Evolutionary conservation across 192 early-diverging fungal genomes (phyloP).

Genomic region (Entomortierella chlamydospora): DNA sequence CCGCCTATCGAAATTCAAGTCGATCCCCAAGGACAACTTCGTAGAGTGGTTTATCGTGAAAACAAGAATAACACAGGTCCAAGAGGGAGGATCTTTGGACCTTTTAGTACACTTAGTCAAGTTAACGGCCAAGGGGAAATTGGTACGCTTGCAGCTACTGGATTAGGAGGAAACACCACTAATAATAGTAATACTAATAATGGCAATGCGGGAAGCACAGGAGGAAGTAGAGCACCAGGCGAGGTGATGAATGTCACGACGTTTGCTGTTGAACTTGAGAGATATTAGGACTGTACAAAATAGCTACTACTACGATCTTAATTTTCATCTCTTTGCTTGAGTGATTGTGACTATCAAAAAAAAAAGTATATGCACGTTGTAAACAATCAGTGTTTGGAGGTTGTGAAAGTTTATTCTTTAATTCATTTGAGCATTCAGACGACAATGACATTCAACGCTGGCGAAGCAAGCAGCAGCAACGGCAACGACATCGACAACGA

Average conservation of each 20-base stretch:
- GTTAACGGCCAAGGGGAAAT: constrained; percentile 30
- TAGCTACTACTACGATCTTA: too few species aligned
- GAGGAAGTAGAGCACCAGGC: constrained; percentile 16
- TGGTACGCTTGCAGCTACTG: constrained; percentile 22
- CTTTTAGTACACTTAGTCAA: constrained; percentile 42
- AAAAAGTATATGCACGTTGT: too few species aligned
- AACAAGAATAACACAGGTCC: constrained; percentile 13
- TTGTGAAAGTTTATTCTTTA: too few species aligned
- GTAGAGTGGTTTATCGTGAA: constrained; percentile 39
- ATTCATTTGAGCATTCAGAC: too few species aligned
- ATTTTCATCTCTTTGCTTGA: too few species aligned
- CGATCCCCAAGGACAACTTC: constrained; percentile 40
- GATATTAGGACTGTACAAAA: constrained; percentile 10
- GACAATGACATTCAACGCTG: neutral
- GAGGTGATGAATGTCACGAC: constrained; percentile 55
- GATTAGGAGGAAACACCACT: constrained; percentile 5
- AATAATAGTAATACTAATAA: neutral
- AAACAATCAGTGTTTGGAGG: too few species aligned
- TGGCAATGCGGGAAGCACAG: neutral
- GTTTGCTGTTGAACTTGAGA: constrained; percentile 39
- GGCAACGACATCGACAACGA: neutral
- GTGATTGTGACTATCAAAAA: too few species aligned
- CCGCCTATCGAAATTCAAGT: constrained; percentile 48
- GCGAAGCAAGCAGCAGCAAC: neutral
- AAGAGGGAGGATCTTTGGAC: constrained; percentile 32